Evolutionary conservation across 2,329 filamentous ascomycete species (phyloP).

Genomic region (Fusarium lateritium): DNA sequence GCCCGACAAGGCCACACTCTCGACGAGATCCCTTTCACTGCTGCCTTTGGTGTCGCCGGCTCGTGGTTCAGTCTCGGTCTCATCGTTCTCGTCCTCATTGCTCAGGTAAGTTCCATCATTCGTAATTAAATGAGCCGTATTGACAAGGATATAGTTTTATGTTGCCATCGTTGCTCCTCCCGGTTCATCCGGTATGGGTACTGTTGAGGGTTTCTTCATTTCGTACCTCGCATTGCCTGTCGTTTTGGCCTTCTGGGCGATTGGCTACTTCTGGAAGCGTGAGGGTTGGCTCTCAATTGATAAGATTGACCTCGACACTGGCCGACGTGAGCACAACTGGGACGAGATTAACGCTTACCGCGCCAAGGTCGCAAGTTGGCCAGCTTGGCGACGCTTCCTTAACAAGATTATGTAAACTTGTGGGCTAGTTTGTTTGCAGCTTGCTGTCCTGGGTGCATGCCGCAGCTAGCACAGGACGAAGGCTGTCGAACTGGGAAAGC

Average conservation of each 20-base stretch:
- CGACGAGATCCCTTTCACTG: conserved; percentile 77
- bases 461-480: background rate
- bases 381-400: conserved; percentile 63
- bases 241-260: conserved; percentile 68
- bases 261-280: conserved; percentile 77
- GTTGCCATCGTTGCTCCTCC: conserved; percentile 60
- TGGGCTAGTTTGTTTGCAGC: background rate
- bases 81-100: conserved; percentile 68
- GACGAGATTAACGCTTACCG: conserved; percentile 71
- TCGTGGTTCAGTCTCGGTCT: conserved; percentile 74
- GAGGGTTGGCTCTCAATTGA: conserved; percentile 69
- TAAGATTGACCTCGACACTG: conserved; percentile 78
- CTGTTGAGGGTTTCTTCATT: conserved; percentile 68
- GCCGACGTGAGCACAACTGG: conserved; percentile 76
- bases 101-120: conserved; percentile 60
- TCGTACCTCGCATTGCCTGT: conserved; percentile 68
- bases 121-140: background rate
- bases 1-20: conserved; percentile 69
- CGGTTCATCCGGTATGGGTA: conserved; percentile 54
- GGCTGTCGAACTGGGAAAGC: background rate
- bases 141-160: conserved; percentile 60
- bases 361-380: conserved; percentile 64
- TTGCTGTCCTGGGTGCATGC: background rate
- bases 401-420: conserved; percentile 57
- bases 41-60: conserved; percentile 72